Evolutionary conservation across 139 green algal species (phyloP), one percentile per base, ranked within the genome.

Genomic region (Raphidocelis subcapitata): DNA sequence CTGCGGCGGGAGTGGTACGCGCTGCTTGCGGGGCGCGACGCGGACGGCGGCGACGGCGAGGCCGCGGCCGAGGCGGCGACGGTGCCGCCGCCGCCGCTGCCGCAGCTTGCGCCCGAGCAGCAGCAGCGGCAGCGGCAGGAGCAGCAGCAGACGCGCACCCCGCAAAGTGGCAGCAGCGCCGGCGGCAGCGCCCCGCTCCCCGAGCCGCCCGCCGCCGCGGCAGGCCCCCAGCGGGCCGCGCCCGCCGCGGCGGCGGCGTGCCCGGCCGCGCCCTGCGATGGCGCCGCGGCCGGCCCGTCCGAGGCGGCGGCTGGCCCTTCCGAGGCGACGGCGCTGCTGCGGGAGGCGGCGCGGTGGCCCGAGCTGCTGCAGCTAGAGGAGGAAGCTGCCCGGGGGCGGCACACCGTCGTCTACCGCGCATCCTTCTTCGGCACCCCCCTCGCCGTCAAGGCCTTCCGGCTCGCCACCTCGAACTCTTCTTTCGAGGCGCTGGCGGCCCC

Each of bases 281-380:
- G 26, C 2, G 29, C 55, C 15, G 55, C 54, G 18, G 24, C 55
- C 21, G 68, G 35, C 3, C 21, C 35, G 0, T 33, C 69, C 15
- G 49, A 52, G 12, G 41, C 32, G 14, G 69, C 49, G 3, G 28
- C 67, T 15, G n/a, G 56, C 33, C 41, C 60, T 18, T 57, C 56
- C 55, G 69, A 57, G 2, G 69, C 56, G 5, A 46, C 35, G 18
- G 8, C 35, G 24, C n/a, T 0, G 4, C 67, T 60, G 36, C 57
- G 49, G 26, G 61, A 64, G 61, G 32, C 70, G 46, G 62, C 78
- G 72, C 35, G 70, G 32, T 86, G 81, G 81, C 81, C 81, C 18
- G 81, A 86, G 75, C 72, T 86, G 56, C 49, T 86, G 62, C 67
- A 80, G 23, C 52, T 82, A 14, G 60, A 67, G 55, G 61, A 67